Conservation (phyloP, 2,329 filamentous ascomycete genomes). For the Ophiostoma triangulosporum region DNA sequence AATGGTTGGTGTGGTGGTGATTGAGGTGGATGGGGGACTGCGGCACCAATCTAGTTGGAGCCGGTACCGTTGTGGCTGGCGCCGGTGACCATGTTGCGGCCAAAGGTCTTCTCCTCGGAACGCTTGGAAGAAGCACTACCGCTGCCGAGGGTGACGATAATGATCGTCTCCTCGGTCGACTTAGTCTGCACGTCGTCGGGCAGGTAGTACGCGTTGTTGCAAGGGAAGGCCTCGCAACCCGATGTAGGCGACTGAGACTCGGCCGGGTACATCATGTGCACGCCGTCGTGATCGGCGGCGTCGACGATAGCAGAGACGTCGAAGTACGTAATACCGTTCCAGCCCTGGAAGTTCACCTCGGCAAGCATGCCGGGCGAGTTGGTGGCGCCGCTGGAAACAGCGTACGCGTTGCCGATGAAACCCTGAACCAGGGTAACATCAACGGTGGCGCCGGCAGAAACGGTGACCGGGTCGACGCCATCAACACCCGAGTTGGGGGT, state of each 20-base stretch:
- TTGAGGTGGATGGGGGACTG: no score
- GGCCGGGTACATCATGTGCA: conserved; percentile 27
- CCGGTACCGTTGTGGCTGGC: no score
- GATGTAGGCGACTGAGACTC: conserved; percentile 19
- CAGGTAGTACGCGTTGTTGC: conserved; percentile 27
- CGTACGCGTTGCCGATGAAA: conserved; percentile 23
- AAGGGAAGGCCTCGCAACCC: conserved; percentile 28
- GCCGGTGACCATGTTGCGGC: conserved; percentile 15
- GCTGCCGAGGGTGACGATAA: conserved; percentile 21
- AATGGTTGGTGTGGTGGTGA: not conserved
- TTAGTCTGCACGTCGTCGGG: conserved; percentile 28
- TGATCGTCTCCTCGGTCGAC: conserved; percentile 20
- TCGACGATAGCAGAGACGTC: conserved; percentile 34
- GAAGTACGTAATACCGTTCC: conserved; percentile 24
- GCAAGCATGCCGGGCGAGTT: conserved; percentile 26
- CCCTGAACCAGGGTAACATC: conserved; percentile 22
- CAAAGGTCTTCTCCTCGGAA: conserved; percentile 9
- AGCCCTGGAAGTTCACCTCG: conserved; percentile 25
- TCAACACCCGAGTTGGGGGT: conserved; percentile 28
- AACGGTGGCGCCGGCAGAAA: conserved; percentile 25
- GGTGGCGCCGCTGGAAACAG: conserved; percentile 20
- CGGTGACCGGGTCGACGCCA: conserved; percentile 25
- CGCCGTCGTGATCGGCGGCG: conserved; percentile 24
- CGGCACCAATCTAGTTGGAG: conserved; percentile 7
- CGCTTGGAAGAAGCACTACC: conserved; percentile 10